A percentile compares a stretch with the other conserved stretches of the same genome.
These are phyloP conservation scores for Apiospora pterosperma DNA, from an alignment of 2,329 filamentous ascomycete genomes.

Conservation along the genomic window DNA sequence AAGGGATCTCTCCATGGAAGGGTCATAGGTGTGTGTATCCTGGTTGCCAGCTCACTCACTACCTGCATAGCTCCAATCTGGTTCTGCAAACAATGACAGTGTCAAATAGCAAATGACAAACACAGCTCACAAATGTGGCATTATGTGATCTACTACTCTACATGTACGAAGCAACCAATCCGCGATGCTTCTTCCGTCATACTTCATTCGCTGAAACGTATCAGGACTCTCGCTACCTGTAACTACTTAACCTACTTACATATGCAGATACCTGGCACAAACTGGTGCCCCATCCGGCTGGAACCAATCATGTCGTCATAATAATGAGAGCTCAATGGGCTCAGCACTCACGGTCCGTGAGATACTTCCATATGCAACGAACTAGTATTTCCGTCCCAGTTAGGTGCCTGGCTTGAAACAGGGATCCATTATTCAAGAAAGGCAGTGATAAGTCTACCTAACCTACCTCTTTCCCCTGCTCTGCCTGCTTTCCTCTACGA, in stretches of 20 bases:
- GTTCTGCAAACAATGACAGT: neutral
- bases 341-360: no score
- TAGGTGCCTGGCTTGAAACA: neutral
- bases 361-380: neutral
- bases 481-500: neutral
- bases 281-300: neutral
- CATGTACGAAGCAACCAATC: neutral
- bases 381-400: neutral
- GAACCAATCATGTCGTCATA: neutral
- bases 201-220: neutral
- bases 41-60: no score
- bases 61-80: neutral
- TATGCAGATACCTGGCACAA: no score
- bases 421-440: neutral
- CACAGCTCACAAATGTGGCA: no score
- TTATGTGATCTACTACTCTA: neutral
- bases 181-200: neutral
- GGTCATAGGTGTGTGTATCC: neutral
- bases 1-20: neutral
- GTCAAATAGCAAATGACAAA: no score
- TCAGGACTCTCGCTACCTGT: no score
- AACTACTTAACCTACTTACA: no score
- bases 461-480: neutral
- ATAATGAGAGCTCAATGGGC: neutral
- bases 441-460: neutral